Base-by-base conservation (phyloP, 495 filamentous ascomycete species). In the Pseudevernia furfuracea region DNA sequence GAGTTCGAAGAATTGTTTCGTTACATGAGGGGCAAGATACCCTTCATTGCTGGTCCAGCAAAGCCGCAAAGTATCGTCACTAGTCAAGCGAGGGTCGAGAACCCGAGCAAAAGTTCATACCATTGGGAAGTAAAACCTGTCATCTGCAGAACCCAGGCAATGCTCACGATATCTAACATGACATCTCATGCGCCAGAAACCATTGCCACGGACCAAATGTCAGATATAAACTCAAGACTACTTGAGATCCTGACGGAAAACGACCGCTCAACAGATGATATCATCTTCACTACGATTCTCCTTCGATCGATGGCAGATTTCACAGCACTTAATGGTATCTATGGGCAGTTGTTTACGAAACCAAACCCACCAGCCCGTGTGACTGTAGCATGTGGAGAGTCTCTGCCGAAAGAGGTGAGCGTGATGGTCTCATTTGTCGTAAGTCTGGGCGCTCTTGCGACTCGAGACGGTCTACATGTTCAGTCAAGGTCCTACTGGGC, bases 401-500 rank as follows among this genome's bases (percentile, higher is more conserved):
- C 79, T 17, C 73, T 91, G 5, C 87, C 90, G 0, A 44, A 70
- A 1, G 76, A 76, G 36, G 74, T 82, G 48, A 78, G 84, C 46
- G 79, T 97, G 11, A 82, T 87, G 78, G 74, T 87, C 38, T 84
- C 84, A 34, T 78, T 80, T 61, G 71, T 78, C 41, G 66, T 83
- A 30, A 73, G 79, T 67, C 61, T 72, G 21, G 75, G 78, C 15
- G 25, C 68, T 9, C 71, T 73, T 48, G 62, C 64, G 34, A 34
- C 59, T 59, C 74, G 79, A 59, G 79, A 80, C 15, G 86, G 86
- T 3, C 81, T 99, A 1, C 94, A 99, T 73, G 92, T 99, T 5
- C 95, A 97, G 72, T 91, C 89, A 21, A 81, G 89, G 34, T 94
- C 89, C 5, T 97, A 97, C 80, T 99, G 94, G 94, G 95, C 94